phyloP scores from a whole-genome alignment of 805 yeast species.

The Ogataea trehaloabstinens region DNA sequence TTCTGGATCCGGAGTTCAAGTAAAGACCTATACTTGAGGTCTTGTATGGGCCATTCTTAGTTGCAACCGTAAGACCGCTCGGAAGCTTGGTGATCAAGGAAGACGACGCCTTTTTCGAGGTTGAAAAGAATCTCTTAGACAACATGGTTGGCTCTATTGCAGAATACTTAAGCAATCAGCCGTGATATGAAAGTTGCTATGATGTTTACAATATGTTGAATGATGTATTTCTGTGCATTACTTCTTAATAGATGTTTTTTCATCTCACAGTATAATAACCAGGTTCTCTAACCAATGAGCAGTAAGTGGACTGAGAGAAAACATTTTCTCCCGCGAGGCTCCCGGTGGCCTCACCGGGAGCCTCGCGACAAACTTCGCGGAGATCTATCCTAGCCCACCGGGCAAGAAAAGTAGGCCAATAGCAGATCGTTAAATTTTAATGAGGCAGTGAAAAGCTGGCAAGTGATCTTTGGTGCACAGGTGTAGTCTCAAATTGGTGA shows the following conservation, averaged over 20 bases:
- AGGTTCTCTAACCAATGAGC: neutral
- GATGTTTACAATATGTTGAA: too few relatives aligned
- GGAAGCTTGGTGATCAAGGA: slow-evolving; percentile 70
- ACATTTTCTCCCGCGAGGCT: neutral
- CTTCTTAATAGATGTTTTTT: too few relatives aligned
- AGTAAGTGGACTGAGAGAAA: too few relatives aligned
- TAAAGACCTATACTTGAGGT: slow-evolving; percentile 67
- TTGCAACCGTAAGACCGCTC: slow-evolving; percentile 73
- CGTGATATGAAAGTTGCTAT: neutral
- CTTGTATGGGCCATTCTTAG: slow-evolving; percentile 59
- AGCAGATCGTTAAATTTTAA: neutral
- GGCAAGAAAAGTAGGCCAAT: slow-evolving; percentile 1
- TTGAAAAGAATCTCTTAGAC: slow-evolving; percentile 58
- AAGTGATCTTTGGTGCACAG: neutral
- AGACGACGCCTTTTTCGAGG: slow-evolving; percentile 46
- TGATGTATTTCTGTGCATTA: slow-evolving; percentile 3
- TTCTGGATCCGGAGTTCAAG: slow-evolving; percentile 74
- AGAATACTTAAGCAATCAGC: slow-evolving; percentile 3
- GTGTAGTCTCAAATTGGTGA: too few relatives aligned
- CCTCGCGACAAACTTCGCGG: too few relatives aligned
- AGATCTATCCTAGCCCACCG: too few relatives aligned
- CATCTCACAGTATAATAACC: too few relatives aligned
- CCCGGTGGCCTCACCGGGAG: neutral
- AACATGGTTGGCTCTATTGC: slow-evolving; percentile 28
- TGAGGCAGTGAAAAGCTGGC: neutral